phyloP scores from a whole-genome alignment of 2,329 filamentous ascomycete genomes.

The Epichloe scottii region DNA sequence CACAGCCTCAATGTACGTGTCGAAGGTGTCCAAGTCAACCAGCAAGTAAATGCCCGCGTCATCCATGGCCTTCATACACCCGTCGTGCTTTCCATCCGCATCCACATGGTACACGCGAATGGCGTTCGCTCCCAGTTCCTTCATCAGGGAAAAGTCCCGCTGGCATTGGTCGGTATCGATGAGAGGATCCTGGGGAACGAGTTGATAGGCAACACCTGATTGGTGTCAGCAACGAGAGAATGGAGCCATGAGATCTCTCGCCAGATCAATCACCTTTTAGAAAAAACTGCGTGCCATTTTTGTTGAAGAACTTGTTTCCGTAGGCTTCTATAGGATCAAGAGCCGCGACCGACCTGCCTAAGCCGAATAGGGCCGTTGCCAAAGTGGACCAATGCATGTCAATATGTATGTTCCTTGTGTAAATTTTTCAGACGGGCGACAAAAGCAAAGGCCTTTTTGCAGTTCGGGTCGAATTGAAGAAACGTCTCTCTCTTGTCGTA shows the following conservation, averaged over 20 bases:
- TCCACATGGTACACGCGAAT: constrained; percentile 88
- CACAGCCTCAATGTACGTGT: constrained; percentile 54
- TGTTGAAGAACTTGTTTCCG: constrained; percentile 77
- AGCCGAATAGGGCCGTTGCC: constrained; percentile 22
- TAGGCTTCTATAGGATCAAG: constrained; percentile 40
- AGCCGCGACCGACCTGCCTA: constrained; percentile 22
- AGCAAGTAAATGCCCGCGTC: constrained; percentile 75
- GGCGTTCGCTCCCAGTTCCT: constrained; percentile 66
- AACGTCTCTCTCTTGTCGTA: not conserved
- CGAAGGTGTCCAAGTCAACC: constrained; percentile 69
- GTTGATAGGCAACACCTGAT: constrained; percentile 61
- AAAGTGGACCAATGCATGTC: constrained; percentile 27
- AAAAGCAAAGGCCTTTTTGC: not conserved
- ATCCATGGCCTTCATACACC: constrained; percentile 70
- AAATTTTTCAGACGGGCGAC: not conserved
- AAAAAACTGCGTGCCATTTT: constrained; percentile 70
- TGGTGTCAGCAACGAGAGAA: not conserved
- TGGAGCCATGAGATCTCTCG: not conserved
- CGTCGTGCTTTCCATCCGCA: constrained; percentile 53
- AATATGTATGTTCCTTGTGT: not conserved
- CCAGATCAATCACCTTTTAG: constrained; percentile 54
- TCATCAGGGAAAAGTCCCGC: constrained; percentile 65
- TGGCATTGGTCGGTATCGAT: constrained; percentile 63
- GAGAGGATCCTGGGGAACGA: constrained; percentile 57
- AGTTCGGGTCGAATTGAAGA: not conserved